Evolutionary conservation across 164 flowering plant genomes (phyloP), one percentile per base, ranked within the genome.

Genomic region (Amborella trichopoda): DNA sequence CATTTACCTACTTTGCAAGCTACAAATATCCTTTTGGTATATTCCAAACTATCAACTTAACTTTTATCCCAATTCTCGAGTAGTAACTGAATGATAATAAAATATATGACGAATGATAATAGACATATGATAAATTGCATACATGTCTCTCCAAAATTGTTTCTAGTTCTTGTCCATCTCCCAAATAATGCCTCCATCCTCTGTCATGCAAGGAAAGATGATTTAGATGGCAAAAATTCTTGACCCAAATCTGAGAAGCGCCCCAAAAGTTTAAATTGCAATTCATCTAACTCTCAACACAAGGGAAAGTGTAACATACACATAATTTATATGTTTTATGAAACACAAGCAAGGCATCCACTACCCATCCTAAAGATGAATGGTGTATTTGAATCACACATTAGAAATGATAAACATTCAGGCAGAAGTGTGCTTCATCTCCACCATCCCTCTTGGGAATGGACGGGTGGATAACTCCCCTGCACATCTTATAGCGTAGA

Each of bases 151-250:
- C n/a, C n/a, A n/a, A n/a, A n/a, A n/a, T n/a, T n/a, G n/a, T n/a
- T n/a, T 37, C 40, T 37, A 37, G 6, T 6, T 4, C 1, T 72
- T 65, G 56, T 69, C 79, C 54, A 71, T 61, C 68, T 80, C 81
- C 88, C 83, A 80, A 36, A 80, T 51, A 32, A 77, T 52, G 3
- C 83, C 88, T 52, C 77, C 79, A 66, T 75, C 88, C 71, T 77
- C 82, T 80, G 76, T 65, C 68, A 68, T 8, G 41, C 11, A 23
- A 55, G n/a, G 10, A 54, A 44, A 20, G 27, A 11, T 40, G 14
- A 6, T 32, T 20, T 28, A 26, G 39, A 42, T 3, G 30, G 14
- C 13, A 36, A 26, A 38, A 2, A 10, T 6, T 1, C 18, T 44
- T 19, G 20, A 49, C 4, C 18, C 8, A 22, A 3, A 33, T 18